phyloP scores from a whole-genome alignment of 116 monocot species.

The Thalassia testudinum region DNA sequence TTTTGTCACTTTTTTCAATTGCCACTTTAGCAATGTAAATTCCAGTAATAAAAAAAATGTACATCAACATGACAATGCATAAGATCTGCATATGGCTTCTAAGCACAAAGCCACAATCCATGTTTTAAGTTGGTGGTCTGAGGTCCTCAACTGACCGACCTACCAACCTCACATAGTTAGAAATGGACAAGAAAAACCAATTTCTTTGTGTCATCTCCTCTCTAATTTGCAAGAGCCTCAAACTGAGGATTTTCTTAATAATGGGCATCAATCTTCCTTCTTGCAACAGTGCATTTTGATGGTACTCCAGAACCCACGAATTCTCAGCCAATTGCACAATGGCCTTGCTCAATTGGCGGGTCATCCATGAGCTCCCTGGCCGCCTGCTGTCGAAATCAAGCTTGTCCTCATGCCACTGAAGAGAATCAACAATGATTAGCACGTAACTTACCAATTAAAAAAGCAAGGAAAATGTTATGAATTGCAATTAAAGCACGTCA shows the following conservation, averaged over 20 bases:
- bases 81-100: too few relatives aligned
- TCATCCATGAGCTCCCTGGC: slow-evolving; percentile 34
- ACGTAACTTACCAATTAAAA: too few relatives aligned
- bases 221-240: background rate
- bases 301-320: slow-evolving; percentile 73
- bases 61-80: too few relatives aligned
- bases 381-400: slow-evolving; percentile 13
- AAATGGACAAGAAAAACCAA: background rate
- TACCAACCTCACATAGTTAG: background rate
- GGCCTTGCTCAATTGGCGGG: slow-evolving; percentile 13
- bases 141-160: background rate
- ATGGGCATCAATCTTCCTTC: slow-evolving; percentile 19
- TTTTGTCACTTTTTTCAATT: too few relatives aligned
- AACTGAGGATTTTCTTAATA: slow-evolving; percentile 11
- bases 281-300: slow-evolving; percentile 18
- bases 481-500: too few relatives aligned
- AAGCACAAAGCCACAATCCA: background rate
- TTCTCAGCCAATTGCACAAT: slow-evolving; percentile 26
- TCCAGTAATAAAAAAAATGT: too few relatives aligned
- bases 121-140: slow-evolving; percentile 2
- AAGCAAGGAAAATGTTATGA: too few relatives aligned
- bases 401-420: slow-evolving; percentile 42
- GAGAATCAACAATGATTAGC: background rate
- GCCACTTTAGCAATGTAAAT: too few relatives aligned
- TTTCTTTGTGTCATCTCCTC: background rate